Evolutionary conservation across 768 basidiomycete genomes (phyloP).

Genomic region (Mycena floridula): DNA sequence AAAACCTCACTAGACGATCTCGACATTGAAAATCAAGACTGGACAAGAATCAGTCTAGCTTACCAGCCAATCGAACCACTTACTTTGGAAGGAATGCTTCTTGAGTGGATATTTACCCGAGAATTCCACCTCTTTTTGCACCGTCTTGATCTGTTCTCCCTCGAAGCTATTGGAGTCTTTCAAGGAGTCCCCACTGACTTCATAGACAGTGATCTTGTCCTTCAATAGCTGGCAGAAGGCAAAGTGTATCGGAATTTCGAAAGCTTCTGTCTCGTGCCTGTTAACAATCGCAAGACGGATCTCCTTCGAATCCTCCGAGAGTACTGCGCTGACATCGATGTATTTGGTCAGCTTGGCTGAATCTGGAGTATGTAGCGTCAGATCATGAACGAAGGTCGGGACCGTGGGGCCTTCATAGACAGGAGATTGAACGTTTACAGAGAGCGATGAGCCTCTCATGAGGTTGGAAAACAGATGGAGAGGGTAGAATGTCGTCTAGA

Average conservation of each 20-base stretch:
- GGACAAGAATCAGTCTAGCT: background rate
- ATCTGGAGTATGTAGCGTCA: conserved; percentile 27
- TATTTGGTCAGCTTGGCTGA: conserved; percentile 31
- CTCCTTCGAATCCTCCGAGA: conserved; percentile 25
- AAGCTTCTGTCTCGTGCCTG: conserved; percentile 32
- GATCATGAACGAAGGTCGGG: conserved; percentile 42
- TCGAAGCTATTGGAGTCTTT: conserved; percentile 35
- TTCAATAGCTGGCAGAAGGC: conserved; percentile 16
- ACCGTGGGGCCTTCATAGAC: conserved; percentile 40
- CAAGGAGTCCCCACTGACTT: conserved; percentile 46
- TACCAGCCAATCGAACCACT: conserved; percentile 1
- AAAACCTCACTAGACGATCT: background rate
- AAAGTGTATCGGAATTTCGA: conserved; percentile 31
- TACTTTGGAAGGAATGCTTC: conserved; percentile 44
- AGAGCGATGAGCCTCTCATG: conserved; percentile 45
- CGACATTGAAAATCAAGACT: conserved; percentile 1
- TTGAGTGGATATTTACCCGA: conserved; percentile 30
- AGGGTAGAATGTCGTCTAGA: conserved; percentile 44
- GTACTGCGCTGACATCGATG: conserved; percentile 43
- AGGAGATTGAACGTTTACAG: conserved; percentile 29
- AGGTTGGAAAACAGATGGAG: conserved; percentile 48
- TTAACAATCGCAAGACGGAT: conserved; percentile 53
- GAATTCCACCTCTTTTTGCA: conserved; percentile 23
- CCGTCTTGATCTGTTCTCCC: conserved; percentile 33
- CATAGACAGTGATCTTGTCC: conserved; percentile 33